Conservation (phyloP, 805 yeast genomes). For the Nakazawaea siamensis region DNA sequence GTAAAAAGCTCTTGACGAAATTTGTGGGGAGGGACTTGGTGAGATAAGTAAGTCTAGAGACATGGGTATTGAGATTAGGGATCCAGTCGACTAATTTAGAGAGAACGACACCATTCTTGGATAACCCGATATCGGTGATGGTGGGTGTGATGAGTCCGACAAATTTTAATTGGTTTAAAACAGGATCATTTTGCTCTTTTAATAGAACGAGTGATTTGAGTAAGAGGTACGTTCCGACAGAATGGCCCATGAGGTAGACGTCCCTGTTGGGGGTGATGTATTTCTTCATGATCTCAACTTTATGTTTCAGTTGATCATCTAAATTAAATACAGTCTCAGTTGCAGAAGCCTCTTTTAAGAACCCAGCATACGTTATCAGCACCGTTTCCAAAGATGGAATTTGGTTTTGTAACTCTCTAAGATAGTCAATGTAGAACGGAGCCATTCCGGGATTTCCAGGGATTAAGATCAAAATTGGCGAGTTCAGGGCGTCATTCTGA, state of each 20-base stretch:
- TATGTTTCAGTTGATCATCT: conserved; percentile 52
- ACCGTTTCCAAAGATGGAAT: conserved; percentile 42
- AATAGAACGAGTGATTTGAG: conserved; percentile 40
- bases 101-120: conserved; percentile 12
- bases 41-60: conserved; percentile 13
- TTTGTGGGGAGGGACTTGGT: conserved; percentile 2
- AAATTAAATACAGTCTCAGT: conserved; percentile 19
- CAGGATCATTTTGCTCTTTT: conserved; percentile 17
- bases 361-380: conserved; percentile 64
- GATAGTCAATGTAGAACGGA: conserved; percentile 52
- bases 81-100: neutral
- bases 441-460: conserved; percentile 79
- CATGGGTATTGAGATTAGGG: conserved; percentile 3
- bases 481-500: conserved; percentile 7
- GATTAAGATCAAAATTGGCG: conserved; percentile 43
- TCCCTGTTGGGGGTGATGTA: conserved; percentile 23
- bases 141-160: conserved; percentile 69
- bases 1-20: neutral
- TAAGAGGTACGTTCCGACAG: conserved; percentile 59
- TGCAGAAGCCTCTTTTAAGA: conserved; percentile 16
- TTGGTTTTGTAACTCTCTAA: conserved; percentile 31
- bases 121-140: conserved; percentile 47
- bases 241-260: conserved; percentile 54
- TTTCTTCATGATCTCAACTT: conserved; percentile 38
- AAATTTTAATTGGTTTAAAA: conserved; percentile 25